These are phyloP conservation scores for Cucumis melo DNA, from an alignment of 306 rosid species.

Conservation along the genomic window DNA sequence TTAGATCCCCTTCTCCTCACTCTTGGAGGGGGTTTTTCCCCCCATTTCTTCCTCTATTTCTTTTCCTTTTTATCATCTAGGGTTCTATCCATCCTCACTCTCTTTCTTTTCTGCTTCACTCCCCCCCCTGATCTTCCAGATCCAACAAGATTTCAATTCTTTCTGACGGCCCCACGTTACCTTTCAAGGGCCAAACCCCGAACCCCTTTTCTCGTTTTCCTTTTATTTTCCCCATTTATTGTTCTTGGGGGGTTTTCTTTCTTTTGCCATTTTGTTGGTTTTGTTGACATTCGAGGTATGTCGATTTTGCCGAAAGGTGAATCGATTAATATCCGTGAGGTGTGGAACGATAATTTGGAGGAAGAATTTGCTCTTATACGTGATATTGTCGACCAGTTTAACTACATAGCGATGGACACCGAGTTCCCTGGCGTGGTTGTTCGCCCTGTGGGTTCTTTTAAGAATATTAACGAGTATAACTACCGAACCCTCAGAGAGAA, in stretches of 20 bases:
- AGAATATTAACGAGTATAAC: slow-evolving; percentile 60
- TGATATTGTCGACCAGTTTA: slow-evolving; percentile 39
- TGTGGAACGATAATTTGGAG: slow-evolving; percentile 73
- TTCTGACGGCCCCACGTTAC: slow-evolving; percentile 17
- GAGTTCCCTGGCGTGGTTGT: slow-evolving; percentile 91
- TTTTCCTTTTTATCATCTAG: slow-evolving; percentile 6
- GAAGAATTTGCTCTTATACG: slow-evolving; percentile 66
- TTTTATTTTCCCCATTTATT: background rate
- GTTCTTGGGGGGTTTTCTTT: background rate
- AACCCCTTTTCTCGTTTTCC: no score
- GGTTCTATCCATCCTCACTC: slow-evolving; percentile 19
- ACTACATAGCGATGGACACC: slow-evolving; percentile 74
- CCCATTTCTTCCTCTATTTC: background rate
- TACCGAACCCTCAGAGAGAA: slow-evolving; percentile 76
- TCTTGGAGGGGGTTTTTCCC: background rate
- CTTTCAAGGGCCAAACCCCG: slow-evolving; percentile 13
- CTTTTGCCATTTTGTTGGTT: slow-evolving; percentile 12
- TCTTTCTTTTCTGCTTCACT: background rate
- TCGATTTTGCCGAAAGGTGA: slow-evolving; percentile 61
- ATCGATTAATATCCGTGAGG: slow-evolving; percentile 78
- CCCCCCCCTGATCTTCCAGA: slow-evolving; percentile 28
- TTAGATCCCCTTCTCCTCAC: slow-evolving; percentile 24
- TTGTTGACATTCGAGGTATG: slow-evolving; percentile 30
- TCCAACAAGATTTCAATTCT: slow-evolving; percentile 14
- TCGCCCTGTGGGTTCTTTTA: slow-evolving; percentile 64